A percentile compares a stretch with the other conserved stretches of the same genome.
phyloP scores from a whole-genome alignment of 768 basidiomycete species.

The Mycena amicta region DNA sequence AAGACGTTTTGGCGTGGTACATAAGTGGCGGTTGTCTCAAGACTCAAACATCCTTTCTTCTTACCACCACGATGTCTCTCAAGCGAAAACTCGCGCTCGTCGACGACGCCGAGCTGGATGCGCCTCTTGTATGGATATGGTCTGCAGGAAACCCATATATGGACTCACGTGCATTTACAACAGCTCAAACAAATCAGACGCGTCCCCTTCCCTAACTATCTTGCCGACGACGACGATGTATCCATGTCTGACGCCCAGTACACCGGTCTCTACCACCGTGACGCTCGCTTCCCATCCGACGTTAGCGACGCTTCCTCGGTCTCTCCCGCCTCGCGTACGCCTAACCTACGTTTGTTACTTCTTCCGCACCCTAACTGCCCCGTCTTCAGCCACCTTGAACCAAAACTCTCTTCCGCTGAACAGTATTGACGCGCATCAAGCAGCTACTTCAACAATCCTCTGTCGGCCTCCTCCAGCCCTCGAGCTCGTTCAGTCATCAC shows the following conservation, averaged over 20 bases:
- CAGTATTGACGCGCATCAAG: constrained; percentile 49
- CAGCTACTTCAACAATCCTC: constrained; percentile 45
- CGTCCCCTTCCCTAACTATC: constrained; percentile 71
- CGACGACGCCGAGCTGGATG: constrained; percentile 43
- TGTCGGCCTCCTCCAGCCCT: constrained; percentile 72
- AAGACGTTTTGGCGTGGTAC: neutral
- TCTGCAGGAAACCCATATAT: constrained; percentile 17
- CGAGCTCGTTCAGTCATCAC: constrained; percentile 62
- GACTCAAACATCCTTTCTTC: constrained; percentile 11
- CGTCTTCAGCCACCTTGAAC: constrained; percentile 48
- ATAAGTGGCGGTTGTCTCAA: neutral
- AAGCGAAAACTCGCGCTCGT: constrained; percentile 76
- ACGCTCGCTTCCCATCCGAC: constrained; percentile 65
- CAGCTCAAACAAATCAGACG: constrained; percentile 75
- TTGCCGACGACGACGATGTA: constrained; percentile 65
- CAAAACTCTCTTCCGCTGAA: constrained; percentile 59
- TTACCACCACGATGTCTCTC: constrained; percentile 53
- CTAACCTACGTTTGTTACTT: neutral
- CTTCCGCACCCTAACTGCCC: constrained; percentile 47
- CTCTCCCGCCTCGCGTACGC: constrained; percentile 54
- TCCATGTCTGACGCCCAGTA: constrained; percentile 72
- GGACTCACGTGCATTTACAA: constrained; percentile 30
- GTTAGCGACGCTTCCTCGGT: constrained; percentile 61
- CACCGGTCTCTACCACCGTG: constrained; percentile 58
- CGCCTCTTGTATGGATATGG: constrained; percentile 43